Evolutionary conservation across 148 eudicot species (phyloP).

Genomic region (Fagopyrum homotropicum): DNA sequence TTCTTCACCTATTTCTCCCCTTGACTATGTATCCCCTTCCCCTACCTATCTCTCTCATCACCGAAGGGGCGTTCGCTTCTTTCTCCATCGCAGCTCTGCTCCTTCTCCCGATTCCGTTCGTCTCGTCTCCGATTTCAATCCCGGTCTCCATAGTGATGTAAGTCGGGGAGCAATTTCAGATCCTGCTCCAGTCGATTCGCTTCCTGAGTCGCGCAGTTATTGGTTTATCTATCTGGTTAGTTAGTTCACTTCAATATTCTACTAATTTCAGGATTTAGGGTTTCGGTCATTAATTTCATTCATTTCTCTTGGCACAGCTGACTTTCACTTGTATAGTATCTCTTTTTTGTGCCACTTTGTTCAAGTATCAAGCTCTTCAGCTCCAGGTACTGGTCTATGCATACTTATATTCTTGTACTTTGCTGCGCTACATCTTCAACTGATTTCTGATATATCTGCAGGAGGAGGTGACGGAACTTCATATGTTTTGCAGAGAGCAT

Average conservation of each 20-base stretch:
- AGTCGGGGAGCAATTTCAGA: neutral
- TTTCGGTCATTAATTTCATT: neutral
- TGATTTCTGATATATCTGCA: conserved; percentile 17
- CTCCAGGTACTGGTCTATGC: conserved; percentile 52
- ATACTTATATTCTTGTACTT: neutral
- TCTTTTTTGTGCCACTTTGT: conserved; percentile 29
- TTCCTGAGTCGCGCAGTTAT: conserved; percentile 6
- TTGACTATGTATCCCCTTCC: neutral
- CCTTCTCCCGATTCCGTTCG: conserved; percentile 1
- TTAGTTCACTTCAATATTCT: neutral
- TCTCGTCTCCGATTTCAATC: neutral
- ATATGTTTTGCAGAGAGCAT: conserved; percentile 27
- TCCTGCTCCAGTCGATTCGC: neutral
- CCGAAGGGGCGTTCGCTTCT: conserved; percentile 1
- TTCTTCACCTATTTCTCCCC: neutral
- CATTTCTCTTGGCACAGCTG: conserved; percentile 36
- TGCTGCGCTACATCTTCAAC: neutral
- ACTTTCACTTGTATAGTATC: conserved; percentile 30
- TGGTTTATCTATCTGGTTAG: conserved; percentile 36
- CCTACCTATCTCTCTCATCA: neutral
- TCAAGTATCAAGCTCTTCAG: conserved; percentile 39
- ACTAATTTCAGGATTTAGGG: neutral
- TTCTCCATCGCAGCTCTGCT: neutral
- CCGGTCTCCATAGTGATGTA: conserved; percentile 1
- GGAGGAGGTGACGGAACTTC: conserved; percentile 52